phyloP scores from a whole-genome alignment of 352 stramenopile genomes.

The Pythium brachiatum region DNA sequence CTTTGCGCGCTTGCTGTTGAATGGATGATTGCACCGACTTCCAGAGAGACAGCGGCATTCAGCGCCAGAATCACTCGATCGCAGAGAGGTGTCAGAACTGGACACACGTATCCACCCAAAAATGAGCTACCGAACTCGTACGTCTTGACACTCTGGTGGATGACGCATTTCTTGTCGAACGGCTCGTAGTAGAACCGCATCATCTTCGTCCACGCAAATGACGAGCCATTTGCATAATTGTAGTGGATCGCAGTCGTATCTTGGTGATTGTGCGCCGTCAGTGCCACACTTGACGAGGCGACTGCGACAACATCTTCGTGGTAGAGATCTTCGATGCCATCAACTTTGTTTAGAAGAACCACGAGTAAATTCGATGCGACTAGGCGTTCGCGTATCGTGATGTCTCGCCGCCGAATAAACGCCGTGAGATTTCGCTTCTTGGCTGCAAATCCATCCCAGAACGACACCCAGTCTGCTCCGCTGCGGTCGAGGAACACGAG shows the following conservation, averaged over 20 bases:
- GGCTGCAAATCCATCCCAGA: conserved; percentile 43
- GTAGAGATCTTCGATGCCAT: conserved; percentile 49
- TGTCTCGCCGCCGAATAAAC: conserved; percentile 33
- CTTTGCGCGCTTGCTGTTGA: conserved; percentile 12
- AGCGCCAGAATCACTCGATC: conserved; percentile 55
- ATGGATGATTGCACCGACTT: conserved; percentile 50
- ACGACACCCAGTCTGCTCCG: conserved; percentile 37
- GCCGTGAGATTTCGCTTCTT: conserved; percentile 51
- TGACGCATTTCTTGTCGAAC: conserved; percentile 48
- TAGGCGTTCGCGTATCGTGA: conserved; percentile 31
- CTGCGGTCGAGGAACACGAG: conserved; percentile 42
- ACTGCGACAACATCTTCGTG: conserved; percentile 26
- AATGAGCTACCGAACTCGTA: conserved; percentile 70
- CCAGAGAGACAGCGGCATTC: conserved; percentile 50
- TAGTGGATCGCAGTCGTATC: conserved; percentile 36
- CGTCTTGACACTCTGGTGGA: conserved; percentile 59
- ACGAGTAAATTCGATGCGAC: conserved; percentile 46
- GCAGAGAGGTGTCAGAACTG: conserved; percentile 57
- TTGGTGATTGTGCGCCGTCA: conserved; percentile 14
- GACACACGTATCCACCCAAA: conserved; percentile 36
- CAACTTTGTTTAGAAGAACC: conserved; percentile 42
- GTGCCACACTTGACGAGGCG: conserved; percentile 6
- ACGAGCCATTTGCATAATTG: conserved; percentile 43
- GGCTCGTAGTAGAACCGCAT: conserved; percentile 61
- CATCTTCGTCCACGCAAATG: conserved; percentile 63